Conservation (phyloP, 345 rosid genomes). For the Salix brachista region DNA sequence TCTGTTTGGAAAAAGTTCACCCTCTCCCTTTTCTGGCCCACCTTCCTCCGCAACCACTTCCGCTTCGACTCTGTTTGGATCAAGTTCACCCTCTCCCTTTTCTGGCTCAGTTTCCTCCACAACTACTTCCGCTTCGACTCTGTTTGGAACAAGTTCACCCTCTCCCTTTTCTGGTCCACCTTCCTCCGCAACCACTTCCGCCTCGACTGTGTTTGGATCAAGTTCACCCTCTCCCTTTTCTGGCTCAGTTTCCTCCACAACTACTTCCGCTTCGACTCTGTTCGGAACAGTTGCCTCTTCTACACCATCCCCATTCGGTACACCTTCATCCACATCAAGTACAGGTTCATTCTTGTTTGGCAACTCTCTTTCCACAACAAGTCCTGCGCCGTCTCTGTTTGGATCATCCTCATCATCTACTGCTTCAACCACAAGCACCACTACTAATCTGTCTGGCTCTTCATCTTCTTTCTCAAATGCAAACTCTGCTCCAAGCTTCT, state of each 20-base stretch:
- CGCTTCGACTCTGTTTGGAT: too few species aligned
- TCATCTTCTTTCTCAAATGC: not conserved
- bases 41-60: too few species aligned
- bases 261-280: not conserved
- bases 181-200: not conserved
- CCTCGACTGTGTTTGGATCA: not conserved
- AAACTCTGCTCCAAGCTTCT: not conserved
- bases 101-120: constrained; percentile 25
- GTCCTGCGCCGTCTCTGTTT: constrained; percentile 31
- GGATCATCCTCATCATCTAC: constrained; percentile 4
- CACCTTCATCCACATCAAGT: not conserved
- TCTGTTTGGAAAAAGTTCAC: too few species aligned
- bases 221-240: constrained; percentile 13
- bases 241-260: constrained; percentile 6
- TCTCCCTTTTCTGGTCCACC: constrained; percentile 18
- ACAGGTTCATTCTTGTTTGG: constrained; percentile 10
- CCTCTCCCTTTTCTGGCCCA: not conserved
- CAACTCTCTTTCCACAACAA: constrained; percentile 23
- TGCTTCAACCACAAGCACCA: constrained; percentile 3
- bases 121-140: constrained; percentile 30
- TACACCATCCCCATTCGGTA: not conserved
- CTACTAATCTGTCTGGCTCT: constrained; percentile 14
- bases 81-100: not conserved
- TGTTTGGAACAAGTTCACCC: constrained; percentile 7
- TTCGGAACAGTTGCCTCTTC: not conserved